phyloP scores from a whole-genome alignment of 345 rosid genomes.

The Gossypium raimondii region DNA sequence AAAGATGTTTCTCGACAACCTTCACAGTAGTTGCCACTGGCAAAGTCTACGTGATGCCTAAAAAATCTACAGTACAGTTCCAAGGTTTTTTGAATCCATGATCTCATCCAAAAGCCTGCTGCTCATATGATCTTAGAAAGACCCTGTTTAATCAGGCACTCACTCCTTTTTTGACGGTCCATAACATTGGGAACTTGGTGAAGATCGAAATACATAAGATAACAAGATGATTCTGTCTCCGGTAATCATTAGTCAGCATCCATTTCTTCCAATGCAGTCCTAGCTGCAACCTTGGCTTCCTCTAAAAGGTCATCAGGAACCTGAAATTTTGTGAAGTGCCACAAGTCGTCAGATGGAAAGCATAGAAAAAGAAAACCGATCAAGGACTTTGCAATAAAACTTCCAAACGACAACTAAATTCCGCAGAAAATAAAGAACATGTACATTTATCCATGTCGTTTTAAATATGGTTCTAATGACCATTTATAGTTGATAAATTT shows the following conservation, averaged over 20 bases:
- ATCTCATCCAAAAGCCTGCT: background rate
- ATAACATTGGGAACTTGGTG: background rate
- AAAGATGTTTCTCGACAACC: background rate
- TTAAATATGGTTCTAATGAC: background rate
- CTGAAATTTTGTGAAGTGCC: conserved; percentile 26
- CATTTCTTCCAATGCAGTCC: conserved; percentile 87
- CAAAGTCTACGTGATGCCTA: background rate
- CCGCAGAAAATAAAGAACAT: background rate
- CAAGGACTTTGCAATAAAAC: background rate
- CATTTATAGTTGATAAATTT: background rate
- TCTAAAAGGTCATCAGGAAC: conserved; percentile 85
- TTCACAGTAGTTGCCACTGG: background rate
- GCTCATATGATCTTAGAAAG: background rate
- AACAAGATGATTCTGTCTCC: background rate
- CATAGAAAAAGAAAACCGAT: background rate
- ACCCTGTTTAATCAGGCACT: conserved; percentile 7
- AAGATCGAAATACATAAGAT: background rate
- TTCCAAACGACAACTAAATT: background rate
- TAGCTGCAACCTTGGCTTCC: conserved; percentile 92
- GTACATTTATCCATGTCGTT: background rate
- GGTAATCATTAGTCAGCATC: conserved; percentile 68
- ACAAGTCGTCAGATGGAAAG: background rate
- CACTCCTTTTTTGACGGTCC: background rate
- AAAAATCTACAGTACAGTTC: background rate
- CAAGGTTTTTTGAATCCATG: background rate